These are phyloP conservation scores for Scedosporium apiospermum DNA, from an alignment of 2,329 filamentous ascomycete species.

Conservation along the genomic window DNA sequence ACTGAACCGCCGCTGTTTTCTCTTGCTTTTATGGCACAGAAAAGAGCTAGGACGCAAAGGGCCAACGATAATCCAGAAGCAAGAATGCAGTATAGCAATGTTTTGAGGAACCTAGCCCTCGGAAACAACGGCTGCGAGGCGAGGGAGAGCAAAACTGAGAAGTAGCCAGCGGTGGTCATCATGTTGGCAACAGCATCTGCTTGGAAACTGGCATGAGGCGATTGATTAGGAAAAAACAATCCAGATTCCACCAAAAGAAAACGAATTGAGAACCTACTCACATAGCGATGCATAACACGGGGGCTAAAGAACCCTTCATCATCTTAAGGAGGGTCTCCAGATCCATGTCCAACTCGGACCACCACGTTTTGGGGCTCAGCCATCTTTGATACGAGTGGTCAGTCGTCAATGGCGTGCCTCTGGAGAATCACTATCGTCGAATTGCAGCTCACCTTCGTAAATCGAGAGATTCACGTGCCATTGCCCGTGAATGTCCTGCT, in stretches of 20 bases:
- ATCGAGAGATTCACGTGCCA: no score
- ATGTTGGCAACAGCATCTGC: not conserved
- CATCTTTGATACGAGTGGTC: not conserved
- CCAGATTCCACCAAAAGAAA: not conserved
- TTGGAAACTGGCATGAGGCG: no score
- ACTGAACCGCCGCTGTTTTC: not conserved
- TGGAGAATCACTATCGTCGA: not conserved
- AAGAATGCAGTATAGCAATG: not conserved
- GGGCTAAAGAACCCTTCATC: conserved; percentile 4
- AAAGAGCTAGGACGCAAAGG: not conserved
- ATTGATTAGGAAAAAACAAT: no score
- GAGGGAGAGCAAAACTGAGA: conserved; percentile 1
- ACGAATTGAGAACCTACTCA: not conserved
- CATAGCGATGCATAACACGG: not conserved
- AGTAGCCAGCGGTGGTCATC: conserved; percentile 1
- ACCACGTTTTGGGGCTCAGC: conserved; percentile 3
- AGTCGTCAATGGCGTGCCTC: not conserved
- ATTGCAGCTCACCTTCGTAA: no score
- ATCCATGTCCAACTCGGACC: conserved; percentile 5
- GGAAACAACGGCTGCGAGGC: conserved; percentile 1
- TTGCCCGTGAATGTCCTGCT: no score
- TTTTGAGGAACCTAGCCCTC: conserved; percentile 1
- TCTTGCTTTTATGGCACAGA: not conserved
- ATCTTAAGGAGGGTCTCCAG: conserved; percentile 4
- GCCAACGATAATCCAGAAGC: not conserved